A percentile compares a stretch with the other conserved stretches of the same genome.
Conservation (phyloP, 306 rosid species). For the Ochetophila trinervis region DNA sequence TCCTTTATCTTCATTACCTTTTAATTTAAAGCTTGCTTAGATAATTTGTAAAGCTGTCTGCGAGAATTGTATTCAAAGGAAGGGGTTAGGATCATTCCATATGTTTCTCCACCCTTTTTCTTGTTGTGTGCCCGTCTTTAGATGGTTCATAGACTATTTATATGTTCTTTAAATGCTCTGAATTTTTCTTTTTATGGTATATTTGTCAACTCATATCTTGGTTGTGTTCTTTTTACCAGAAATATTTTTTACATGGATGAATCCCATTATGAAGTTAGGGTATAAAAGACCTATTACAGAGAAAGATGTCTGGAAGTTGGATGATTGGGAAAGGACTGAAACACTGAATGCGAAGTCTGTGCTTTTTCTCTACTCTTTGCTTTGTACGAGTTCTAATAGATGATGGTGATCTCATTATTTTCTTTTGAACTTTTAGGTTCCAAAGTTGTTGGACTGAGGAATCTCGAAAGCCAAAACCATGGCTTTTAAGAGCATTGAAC, state of each 20-base stretch:
- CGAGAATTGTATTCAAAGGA: not conserved
- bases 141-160: slow-evolving; percentile 6
- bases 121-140: not conserved
- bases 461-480: slow-evolving; percentile 70
- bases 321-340: slow-evolving; percentile 85
- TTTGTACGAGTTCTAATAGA: slow-evolving; percentile 3
- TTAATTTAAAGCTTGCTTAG: not conserved
- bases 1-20: slow-evolving; percentile 18
- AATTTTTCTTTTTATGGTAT: slow-evolving; percentile 12
- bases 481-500: slow-evolving; percentile 91
- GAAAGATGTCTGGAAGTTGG: slow-evolving; percentile 91
- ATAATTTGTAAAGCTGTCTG: not conserved
- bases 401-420: slow-evolving; percentile 22
- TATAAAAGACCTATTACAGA: slow-evolving; percentile 80
- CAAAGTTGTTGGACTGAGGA: slow-evolving; percentile 80
- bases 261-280: slow-evolving; percentile 74
- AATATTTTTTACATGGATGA: slow-evolving; percentile 72
- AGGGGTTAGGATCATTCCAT: not conserved
- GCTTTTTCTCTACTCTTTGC: slow-evolving; percentile 18
- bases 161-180: slow-evolving; percentile 11
- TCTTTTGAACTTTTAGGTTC: slow-evolving; percentile 45
- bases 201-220: slow-evolving; percentile 19
- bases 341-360: slow-evolving; percentile 57
- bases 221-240: slow-evolving; percentile 38
- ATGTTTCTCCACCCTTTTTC: not conserved